phyloP scores from a whole-genome alignment of 257 asterid genomes.

The Capsicum rhomboideum region DNA sequence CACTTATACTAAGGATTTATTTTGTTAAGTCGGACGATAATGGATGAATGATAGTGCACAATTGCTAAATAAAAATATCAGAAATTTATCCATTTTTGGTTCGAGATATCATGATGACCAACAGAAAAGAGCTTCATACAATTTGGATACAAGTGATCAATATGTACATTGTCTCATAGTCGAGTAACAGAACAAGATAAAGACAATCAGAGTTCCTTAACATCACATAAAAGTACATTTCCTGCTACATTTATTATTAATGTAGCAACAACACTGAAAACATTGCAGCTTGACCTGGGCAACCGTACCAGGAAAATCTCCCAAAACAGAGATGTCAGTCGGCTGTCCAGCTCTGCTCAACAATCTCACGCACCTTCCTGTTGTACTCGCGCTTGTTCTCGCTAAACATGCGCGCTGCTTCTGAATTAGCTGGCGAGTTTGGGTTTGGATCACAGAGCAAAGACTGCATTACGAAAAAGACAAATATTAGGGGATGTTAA shows the following conservation, averaged over 20 bases:
- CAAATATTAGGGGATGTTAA: not conserved
- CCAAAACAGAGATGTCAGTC: conserved; percentile 29
- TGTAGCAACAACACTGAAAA: conserved; percentile 10
- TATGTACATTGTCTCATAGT: conserved; percentile 32
- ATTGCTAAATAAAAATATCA: not conserved
- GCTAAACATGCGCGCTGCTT: conserved; percentile 84
- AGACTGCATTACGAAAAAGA: conserved; percentile 38
- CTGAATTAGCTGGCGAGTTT: conserved; percentile 89
- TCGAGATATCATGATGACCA: not conserved
- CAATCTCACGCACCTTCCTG: conserved; percentile 82
- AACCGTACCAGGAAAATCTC: conserved; percentile 27
- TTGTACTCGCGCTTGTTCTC: conserved; percentile 92
- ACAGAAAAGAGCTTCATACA: not conserved
- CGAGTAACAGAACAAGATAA: conserved; percentile 18
- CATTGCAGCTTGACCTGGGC: conserved; percentile 9
- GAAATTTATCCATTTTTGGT: not conserved
- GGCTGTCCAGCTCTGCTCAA: conserved; percentile 95
- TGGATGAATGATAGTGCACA: not conserved
- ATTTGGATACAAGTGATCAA: conserved; percentile 17
- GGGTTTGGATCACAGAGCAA: conserved; percentile 88
- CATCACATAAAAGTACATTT: conserved; percentile 13
- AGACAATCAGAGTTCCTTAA: conserved; percentile 25
- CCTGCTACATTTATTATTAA: conserved; percentile 17
- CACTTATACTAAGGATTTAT: not conserved
- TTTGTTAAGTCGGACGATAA: not conserved